Conservation (phyloP, 768 basidiomycete genomes). For the Hortiboletus flavorubellus region DNA sequence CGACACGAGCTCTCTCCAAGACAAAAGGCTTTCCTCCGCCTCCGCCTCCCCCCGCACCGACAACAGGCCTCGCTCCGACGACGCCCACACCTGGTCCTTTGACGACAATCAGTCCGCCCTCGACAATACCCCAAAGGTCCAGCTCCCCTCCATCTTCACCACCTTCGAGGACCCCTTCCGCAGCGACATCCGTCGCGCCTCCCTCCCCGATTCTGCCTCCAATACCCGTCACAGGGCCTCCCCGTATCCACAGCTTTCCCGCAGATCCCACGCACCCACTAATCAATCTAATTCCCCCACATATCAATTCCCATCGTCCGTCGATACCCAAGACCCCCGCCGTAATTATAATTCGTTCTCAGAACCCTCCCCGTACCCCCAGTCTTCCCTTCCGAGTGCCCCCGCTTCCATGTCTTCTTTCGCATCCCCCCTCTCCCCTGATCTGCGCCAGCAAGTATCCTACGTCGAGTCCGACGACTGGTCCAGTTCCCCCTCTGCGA, state of each 20-base stretch:
- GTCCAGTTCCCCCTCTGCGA: conserved; percentile 51
- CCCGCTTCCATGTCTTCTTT: conserved; percentile 53
- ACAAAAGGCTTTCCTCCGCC: conserved; percentile 60
- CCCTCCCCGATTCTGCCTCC: conserved; percentile 50
- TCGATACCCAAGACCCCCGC: conserved; percentile 36
- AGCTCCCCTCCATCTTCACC: conserved; percentile 72
- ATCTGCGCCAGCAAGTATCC: conserved; percentile 41
- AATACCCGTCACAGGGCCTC: conserved; percentile 48
- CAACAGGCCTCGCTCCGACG: conserved; percentile 37
- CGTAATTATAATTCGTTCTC: conserved; percentile 34
- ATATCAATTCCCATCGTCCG: conserved; percentile 52
- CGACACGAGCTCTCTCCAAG: conserved; percentile 55
- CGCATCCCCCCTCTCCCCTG: conserved; percentile 45
- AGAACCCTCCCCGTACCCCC: conserved; percentile 46
- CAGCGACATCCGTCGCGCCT: conserved; percentile 56
- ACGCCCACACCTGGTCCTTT: conserved; percentile 26
- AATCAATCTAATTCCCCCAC: conserved; percentile 33
- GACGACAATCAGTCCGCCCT: conserved; percentile 37
- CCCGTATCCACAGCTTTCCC: conserved; percentile 53
- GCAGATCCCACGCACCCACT: conserved; percentile 47
- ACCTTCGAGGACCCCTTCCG: conserved; percentile 60
- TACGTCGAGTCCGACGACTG: conserved; percentile 53
- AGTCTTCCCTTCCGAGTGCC: conserved; percentile 48
- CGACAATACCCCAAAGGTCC: conserved; percentile 51
- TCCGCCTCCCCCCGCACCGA: conserved; percentile 48